Percentiles rank a stretch among this genome's conserved stretches.
These are phyloP conservation scores for Aurantiochytrium sp. DNA, from an alignment of 108 stramenopile genomes.

Conservation along the genomic window DNA sequence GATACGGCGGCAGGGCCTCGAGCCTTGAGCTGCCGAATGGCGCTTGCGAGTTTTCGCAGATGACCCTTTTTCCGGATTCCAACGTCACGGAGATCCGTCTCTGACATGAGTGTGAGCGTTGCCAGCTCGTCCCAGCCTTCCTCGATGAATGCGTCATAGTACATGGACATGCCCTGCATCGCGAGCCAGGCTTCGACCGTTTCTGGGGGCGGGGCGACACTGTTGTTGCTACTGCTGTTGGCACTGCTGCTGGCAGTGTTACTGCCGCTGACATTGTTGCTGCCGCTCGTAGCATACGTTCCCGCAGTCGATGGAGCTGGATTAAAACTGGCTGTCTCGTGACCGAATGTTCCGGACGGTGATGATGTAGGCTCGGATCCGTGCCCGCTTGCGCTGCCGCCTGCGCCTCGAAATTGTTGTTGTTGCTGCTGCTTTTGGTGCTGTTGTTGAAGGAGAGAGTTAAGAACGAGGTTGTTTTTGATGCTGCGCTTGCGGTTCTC, in stretches of 20 bases:
- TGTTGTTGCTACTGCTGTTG: no score
- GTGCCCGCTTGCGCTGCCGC: no score
- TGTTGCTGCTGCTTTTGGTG: neutral
- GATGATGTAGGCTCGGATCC: no score
- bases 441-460: neutral
- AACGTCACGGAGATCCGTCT: neutral
- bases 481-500: neutral
- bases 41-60: neutral
- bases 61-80: neutral
- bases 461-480: neutral
- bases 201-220: no score
- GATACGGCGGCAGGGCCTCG: neutral
- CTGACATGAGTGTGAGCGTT: neutral
- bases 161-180: neutral
- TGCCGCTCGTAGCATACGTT: no score
- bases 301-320: no score
- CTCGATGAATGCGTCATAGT: neutral
- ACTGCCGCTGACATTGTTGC: no score
- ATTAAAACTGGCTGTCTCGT: no score
- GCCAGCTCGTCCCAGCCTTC: conserved; percentile 10
- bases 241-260: no score
- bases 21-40: neutral
- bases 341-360: no score
- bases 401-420: neutral
- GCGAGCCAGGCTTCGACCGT: neutral